These are phyloP conservation scores for Penicillium ochrochloron DNA, from an alignment of 495 filamentous ascomycete species.

Conservation along the genomic window DNA sequence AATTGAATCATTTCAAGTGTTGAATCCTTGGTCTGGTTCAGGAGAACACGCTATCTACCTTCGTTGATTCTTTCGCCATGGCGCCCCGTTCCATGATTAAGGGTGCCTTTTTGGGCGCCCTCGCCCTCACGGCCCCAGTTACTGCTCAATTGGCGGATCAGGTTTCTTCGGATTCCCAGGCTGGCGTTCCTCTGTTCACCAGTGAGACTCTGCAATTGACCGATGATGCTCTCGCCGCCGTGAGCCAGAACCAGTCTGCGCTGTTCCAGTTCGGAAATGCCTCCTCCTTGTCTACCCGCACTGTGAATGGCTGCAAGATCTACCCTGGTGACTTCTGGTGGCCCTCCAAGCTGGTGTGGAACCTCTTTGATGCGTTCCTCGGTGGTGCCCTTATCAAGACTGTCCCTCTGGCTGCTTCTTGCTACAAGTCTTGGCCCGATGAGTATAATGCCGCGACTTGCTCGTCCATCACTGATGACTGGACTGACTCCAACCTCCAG, in stretches of 20 bases:
- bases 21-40: background rate
- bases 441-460: conserved; percentile 52
- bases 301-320: conserved; percentile 47
- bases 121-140: conserved; percentile 17
- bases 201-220: conserved; percentile 52
- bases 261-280: conserved; percentile 30
- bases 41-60: background rate
- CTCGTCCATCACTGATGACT: conserved; percentile 27
- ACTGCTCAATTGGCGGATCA: conserved; percentile 16
- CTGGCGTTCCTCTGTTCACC: conserved; percentile 37
- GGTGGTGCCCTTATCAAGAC: conserved; percentile 60
- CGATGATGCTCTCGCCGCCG: conserved; percentile 40
- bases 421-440: conserved; percentile 53
- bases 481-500: conserved; percentile 40
- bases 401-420: conserved; percentile 58
- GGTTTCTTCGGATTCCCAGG: conserved; percentile 21
- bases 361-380: conserved; percentile 49
- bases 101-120: conserved; percentile 18
- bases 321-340: conserved; percentile 55
- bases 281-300: conserved; percentile 11
- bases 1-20: background rate
- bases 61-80: conserved; percentile 15
- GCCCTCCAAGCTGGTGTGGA: conserved; percentile 48
- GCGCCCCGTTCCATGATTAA: conserved; percentile 14
- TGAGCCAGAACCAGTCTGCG: conserved; percentile 28